Evolutionary conservation across 768 basidiomycete genomes (phyloP).

Genomic region (Calocera cornea): DNA sequence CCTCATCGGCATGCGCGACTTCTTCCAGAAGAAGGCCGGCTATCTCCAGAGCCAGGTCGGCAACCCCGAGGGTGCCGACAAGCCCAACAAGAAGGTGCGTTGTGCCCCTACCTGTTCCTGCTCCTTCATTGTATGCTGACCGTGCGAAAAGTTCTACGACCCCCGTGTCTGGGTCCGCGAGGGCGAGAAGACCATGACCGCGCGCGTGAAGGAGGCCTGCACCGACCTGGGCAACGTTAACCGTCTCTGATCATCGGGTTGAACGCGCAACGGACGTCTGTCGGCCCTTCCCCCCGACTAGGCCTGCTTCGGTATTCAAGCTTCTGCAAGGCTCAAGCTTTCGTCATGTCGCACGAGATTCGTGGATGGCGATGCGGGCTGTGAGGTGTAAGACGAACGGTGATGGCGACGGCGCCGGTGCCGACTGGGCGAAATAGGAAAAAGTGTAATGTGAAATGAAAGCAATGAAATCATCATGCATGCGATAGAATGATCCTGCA

Average conservation of each 20-base stretch:
- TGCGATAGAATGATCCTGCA: too few species aligned
- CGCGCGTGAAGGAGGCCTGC: slow-evolving; percentile 90
- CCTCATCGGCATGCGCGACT: slow-evolving; percentile 77
- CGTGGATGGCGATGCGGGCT: too few species aligned
- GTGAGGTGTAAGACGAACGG: too few species aligned
- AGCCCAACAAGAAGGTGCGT: slow-evolving; percentile 95
- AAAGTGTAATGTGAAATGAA: too few species aligned
- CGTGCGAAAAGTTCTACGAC: slow-evolving; percentile 56
- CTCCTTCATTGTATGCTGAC: background rate
- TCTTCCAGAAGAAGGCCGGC: slow-evolving; percentile 68
- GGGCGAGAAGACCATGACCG: slow-evolving; percentile 83
- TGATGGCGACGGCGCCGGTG: too few species aligned
- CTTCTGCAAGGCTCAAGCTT: too few species aligned
- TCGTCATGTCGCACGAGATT: too few species aligned
- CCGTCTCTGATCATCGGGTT: slow-evolving; percentile 9
- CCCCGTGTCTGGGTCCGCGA: slow-evolving; percentile 98
- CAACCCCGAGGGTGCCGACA: slow-evolving; percentile 91
- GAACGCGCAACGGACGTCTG: too few species aligned
- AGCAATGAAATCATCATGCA: too few species aligned
- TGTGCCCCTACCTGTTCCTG: background rate
- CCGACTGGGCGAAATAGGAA: too few species aligned
- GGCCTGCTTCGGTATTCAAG: too few species aligned
- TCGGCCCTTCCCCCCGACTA: too few species aligned
- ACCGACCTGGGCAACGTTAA: slow-evolving; percentile 61
- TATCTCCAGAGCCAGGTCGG: slow-evolving; percentile 87